phyloP scores from a whole-genome alignment of 2,329 filamentous ascomycete genomes.

The Fusarium abutilonis region DNA sequence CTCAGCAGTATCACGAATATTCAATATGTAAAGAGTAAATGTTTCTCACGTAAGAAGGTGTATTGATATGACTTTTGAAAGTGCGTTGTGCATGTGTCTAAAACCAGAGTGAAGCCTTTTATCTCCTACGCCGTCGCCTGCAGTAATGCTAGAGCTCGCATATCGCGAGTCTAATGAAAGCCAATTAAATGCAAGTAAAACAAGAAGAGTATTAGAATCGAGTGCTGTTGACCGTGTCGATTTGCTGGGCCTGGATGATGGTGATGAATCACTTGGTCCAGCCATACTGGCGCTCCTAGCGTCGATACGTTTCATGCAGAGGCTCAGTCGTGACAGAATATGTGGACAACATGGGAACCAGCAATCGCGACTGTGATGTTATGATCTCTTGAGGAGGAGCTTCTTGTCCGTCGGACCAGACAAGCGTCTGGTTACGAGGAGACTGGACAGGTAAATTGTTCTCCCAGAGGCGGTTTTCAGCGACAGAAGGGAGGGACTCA shows the following conservation, averaged over 20 bases:
- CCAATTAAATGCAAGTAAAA: slow-evolving; percentile 8
- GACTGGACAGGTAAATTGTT: slow-evolving; percentile 8
- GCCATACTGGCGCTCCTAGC: slow-evolving; percentile 35
- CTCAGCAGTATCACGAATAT: slow-evolving; percentile 8
- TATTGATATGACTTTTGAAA: slow-evolving; percentile 18
- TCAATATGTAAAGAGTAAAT: slow-evolving; percentile 1
- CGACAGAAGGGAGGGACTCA: slow-evolving; percentile 24
- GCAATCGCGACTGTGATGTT: slow-evolving; percentile 14
- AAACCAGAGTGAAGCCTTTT: slow-evolving; percentile 12
- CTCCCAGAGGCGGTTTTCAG: slow-evolving; percentile 26
- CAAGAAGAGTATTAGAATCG: not conserved
- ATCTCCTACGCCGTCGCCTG: slow-evolving; percentile 35
- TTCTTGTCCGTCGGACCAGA: slow-evolving; percentile 45
- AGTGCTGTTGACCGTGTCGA: no score
- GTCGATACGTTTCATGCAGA: slow-evolving; percentile 42
- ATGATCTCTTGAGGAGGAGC: not conserved
- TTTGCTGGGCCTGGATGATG: not conserved
- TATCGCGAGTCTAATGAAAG: slow-evolving; percentile 8
- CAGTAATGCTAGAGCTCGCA: slow-evolving; percentile 19
- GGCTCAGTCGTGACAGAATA: slow-evolving; percentile 43
- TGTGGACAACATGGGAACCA: slow-evolving; percentile 16
- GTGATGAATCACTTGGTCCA: slow-evolving; percentile 21
- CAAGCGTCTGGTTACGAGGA: slow-evolving; percentile 39
- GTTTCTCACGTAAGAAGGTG: not conserved
- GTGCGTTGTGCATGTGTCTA: slow-evolving; percentile 6